phyloP scores from a whole-genome alignment of 192 early-diverging fungal genomes.

The Dissophora globulifera region DNA sequence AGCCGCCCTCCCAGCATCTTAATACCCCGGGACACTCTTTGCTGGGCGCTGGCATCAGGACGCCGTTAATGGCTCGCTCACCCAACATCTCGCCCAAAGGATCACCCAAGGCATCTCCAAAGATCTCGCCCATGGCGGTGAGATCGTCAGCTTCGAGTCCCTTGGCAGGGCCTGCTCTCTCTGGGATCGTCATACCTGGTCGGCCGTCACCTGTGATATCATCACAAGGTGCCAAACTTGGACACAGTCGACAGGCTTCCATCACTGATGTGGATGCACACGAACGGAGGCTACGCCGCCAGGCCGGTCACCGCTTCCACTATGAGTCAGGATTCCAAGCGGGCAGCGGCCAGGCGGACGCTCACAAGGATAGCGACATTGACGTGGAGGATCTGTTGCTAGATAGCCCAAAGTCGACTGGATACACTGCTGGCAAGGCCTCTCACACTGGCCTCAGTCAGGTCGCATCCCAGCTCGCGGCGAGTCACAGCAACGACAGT shows the following conservation, averaged over 20 bases:
- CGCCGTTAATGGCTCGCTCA: slow-evolving; percentile 39
- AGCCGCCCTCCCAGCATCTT: slow-evolving; percentile 8
- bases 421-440: slow-evolving; percentile 1
- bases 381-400: slow-evolving; percentile 38
- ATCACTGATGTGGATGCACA: slow-evolving; percentile 54
- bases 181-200: slow-evolving; percentile 28
- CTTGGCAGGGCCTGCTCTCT: slow-evolving; percentile 41
- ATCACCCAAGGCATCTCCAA: slow-evolving; percentile 48
- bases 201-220: slow-evolving; percentile 29
- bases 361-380: slow-evolving; percentile 25
- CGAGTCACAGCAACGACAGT: slow-evolving; percentile 14
- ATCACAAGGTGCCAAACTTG: slow-evolving; percentile 13
- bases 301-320: slow-evolving; percentile 35
- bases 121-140: slow-evolving; percentile 42
- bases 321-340: slow-evolving; percentile 51
- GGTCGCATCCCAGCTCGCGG: slow-evolving; percentile 25
- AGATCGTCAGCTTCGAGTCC: slow-evolving; percentile 49
- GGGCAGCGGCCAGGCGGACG: slow-evolving; percentile 5
- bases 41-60: slow-evolving; percentile 26
- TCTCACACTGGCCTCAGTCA: slow-evolving; percentile 16
- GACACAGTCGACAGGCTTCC: slow-evolving; percentile 40
- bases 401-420: slow-evolving; percentile 35
- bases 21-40: slow-evolving; percentile 18
- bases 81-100: slow-evolving; percentile 49
- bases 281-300: slow-evolving; percentile 37